Base-by-base conservation (phyloP, 208 protist genomes). In the Acanthamoeba castellanii region DNA sequence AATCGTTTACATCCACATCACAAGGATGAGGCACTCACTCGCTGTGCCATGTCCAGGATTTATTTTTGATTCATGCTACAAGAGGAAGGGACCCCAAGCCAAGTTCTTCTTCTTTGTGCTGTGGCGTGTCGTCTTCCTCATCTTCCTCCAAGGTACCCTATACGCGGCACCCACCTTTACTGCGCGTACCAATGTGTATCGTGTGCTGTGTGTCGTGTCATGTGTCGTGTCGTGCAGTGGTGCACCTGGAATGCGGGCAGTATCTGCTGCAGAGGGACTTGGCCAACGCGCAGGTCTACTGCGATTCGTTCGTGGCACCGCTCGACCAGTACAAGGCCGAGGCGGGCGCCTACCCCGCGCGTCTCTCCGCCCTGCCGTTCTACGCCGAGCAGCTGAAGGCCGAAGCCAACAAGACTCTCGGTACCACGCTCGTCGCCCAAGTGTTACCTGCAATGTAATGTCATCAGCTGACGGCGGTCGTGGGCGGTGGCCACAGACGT, bases 221-320 rank as follows among this genome's bases (percentile, higher is more conserved):
- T 42, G 37, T 42, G 37, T 42, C 37, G 50, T 55, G 50, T 55
- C 50, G 50, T 55, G 14, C 70, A 78, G 70, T 78, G 70, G n/a
- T 78, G 13, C 70, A 78, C 20, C 37, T 78, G n/a, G 70, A 78
- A n/a, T 78, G 70, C 20, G 70, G 70, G 3, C 70, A 78, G 70
- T 42, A 78, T n/a, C n/a, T 78, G 70, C n/a, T 78, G n/a, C n/a
- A 78, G 70, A 78, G 37, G 70, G 70, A 78, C 70, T 16, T 78
- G 70, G 70, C 32, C 32, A 78, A 78, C 70, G 70, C 70, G 20
- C 70, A 78, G 70, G 30, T n/a, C 70, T 78, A 78, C 30, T 78
- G 70, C 70, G 70, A 78, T 6, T 78, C 70, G 30, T 78, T 78
- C 20, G 70, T 42, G 22, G 13, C 70, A 16, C 32, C 70, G 30